Evolutionary conservation across 441 rosid genomes (phyloP).

Genomic region (Geranium incanum): DNA sequence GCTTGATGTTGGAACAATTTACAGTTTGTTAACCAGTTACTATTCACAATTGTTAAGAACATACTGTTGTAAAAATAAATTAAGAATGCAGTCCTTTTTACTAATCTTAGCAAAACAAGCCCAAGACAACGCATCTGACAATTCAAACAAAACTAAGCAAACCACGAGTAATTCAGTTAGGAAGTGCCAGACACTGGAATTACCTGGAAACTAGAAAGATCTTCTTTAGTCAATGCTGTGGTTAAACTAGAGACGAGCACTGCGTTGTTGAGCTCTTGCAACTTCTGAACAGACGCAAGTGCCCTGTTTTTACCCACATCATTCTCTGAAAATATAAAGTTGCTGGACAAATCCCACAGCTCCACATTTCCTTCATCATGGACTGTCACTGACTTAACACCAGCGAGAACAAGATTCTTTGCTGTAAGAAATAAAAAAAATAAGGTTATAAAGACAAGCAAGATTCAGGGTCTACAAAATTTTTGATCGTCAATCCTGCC

Average conservation of each 20-base stretch:
- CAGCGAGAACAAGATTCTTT: conserved; percentile 79
- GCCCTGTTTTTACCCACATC: conserved; percentile 85
- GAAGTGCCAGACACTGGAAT: neutral
- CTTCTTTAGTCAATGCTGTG: conserved; percentile 52
- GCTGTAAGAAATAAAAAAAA: conserved; percentile 36
- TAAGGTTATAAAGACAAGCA: neutral
- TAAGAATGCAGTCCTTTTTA: neutral
- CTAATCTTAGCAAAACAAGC: neutral
- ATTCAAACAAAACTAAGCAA: conserved; percentile 8
- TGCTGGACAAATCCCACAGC: conserved; percentile 79
- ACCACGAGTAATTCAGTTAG: neutral
- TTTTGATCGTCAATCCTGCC: too few species aligned
- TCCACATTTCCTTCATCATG: conserved; percentile 74
- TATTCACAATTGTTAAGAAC: neutral
- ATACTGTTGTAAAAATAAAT: neutral
- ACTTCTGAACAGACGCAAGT: conserved; percentile 74
- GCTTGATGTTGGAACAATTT: neutral
- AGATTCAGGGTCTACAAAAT: too few species aligned
- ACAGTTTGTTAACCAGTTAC: neutral
- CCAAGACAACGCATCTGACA: neutral
- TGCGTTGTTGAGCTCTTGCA: conserved; percentile 84
- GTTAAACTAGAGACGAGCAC: conserved; percentile 62
- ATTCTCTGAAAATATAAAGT: conserved; percentile 62
- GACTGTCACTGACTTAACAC: conserved; percentile 83
- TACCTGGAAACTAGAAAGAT: conserved; percentile 70